Percentiles rank a stretch among this genome's conserved stretches.
Conservation (phyloP, 202 grass and related monocot genomes). For the Setaria viridis region DNA sequence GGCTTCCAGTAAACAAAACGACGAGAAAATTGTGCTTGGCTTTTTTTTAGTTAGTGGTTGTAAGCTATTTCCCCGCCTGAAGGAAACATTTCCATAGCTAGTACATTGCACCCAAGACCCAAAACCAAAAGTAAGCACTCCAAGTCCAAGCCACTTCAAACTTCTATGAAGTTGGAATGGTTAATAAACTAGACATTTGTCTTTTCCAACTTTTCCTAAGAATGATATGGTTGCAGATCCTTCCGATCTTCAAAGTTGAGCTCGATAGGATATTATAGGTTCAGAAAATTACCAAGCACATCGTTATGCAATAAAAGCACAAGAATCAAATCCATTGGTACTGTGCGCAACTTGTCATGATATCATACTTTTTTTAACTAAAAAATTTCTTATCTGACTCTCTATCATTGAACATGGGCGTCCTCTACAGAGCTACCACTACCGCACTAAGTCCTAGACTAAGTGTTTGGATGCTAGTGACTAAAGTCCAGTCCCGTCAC, state of each 20-base stretch:
- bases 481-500: no score
- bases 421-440: background rate
- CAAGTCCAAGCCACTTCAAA: background rate
- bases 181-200: background rate
- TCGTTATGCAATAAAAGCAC: background rate
- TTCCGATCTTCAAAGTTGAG: background rate
- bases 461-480: no score
- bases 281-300: background rate
- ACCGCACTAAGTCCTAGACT: background rate
- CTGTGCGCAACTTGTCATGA: background rate
- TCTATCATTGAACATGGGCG: background rate
- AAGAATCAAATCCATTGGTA: background rate
- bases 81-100: conserved; percentile 1
- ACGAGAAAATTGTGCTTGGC: background rate
- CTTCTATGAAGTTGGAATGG: background rate
- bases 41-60: background rate
- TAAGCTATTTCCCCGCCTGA: background rate
- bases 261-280: background rate
- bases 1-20: background rate
- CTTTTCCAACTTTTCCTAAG: background rate
- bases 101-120: background rate
- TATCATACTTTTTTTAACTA: background rate
- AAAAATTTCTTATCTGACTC: background rate
- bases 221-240: background rate
- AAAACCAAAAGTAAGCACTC: background rate